A percentile compares a stretch with the other conserved stretches of the same genome.
These are phyloP conservation scores for Scutellaria galericulata DNA, from an alignment of 257 asterid genomes.

Conservation along the genomic window DNA sequence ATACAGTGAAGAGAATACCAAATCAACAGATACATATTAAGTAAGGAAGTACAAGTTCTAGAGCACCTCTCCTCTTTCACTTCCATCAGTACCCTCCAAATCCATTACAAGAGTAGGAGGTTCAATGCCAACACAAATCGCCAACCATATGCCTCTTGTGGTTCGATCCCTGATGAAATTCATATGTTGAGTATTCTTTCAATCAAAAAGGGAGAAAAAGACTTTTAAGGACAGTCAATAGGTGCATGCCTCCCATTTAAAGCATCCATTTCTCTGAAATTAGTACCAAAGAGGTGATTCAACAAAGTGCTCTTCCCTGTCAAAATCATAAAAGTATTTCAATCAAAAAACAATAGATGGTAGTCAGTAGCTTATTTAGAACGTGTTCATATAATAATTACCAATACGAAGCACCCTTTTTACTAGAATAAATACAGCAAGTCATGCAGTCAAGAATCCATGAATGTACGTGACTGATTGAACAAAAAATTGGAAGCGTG, in stretches of 20 bases:
- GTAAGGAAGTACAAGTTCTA: constrained; percentile 17
- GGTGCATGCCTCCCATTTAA: constrained; percentile 69
- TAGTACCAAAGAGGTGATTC: constrained; percentile 70
- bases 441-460: constrained; percentile 22
- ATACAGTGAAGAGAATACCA: constrained; percentile 27
- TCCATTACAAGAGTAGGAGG: constrained; percentile 97
- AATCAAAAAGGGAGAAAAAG: constrained; percentile 12
- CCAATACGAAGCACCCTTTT: neutral
- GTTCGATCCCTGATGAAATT: constrained; percentile 57
- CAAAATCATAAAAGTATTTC: constrained; percentile 32
- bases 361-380: constrained; percentile 5
- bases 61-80: constrained; percentile 98
- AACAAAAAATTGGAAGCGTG: neutral
- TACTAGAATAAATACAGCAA: neutral
- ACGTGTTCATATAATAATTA: neutral
- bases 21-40: constrained; percentile 27
- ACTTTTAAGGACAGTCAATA: constrained; percentile 15
- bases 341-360: neutral
- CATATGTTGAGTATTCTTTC: constrained; percentile 31
- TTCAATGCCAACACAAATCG: constrained; percentile 60
- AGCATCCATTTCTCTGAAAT: constrained; percentile 88
- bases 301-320: constrained; percentile 85
- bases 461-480: neutral
- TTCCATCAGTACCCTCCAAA: constrained; percentile 98
- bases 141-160: constrained; percentile 75